Conservation (phyloP, 2,329 filamentous ascomycete genomes). For the Fusarium sarcochroum region DNA sequence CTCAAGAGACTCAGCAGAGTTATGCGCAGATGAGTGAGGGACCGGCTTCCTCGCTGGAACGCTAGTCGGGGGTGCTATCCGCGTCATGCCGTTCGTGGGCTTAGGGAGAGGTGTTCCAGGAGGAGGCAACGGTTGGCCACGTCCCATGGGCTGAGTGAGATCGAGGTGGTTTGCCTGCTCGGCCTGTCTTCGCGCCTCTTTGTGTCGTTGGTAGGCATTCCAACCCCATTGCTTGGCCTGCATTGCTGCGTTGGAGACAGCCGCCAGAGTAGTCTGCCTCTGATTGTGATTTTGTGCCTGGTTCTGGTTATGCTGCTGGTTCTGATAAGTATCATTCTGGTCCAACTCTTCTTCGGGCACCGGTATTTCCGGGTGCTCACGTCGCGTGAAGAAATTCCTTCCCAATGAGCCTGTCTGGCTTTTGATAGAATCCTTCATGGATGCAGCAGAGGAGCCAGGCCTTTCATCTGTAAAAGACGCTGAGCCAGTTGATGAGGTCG, state of each 20-base stretch:
- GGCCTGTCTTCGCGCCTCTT: slow-evolving; percentile 56
- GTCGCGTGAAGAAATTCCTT: slow-evolving; percentile 58
- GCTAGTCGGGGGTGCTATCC: slow-evolving; percentile 66
- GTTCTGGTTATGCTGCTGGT: slow-evolving; percentile 43
- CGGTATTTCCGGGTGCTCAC: slow-evolving; percentile 56
- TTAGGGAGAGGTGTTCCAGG: slow-evolving; percentile 82
- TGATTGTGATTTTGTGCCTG: slow-evolving; percentile 52
- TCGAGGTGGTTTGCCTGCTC: slow-evolving; percentile 57
- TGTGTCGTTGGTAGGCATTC: slow-evolving; percentile 68
- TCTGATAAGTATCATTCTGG: slow-evolving; percentile 53
- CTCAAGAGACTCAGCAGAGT: slow-evolving; percentile 42
- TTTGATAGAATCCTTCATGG: slow-evolving; percentile 56
- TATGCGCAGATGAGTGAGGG: slow-evolving; percentile 52
- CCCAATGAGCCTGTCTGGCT: slow-evolving; percentile 57
- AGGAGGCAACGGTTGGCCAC: slow-evolving; percentile 85
- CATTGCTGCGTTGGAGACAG: slow-evolving; percentile 68
- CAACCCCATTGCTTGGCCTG: slow-evolving; percentile 72
- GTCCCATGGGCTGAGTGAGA: slow-evolving; percentile 79
- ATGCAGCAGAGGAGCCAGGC: slow-evolving; percentile 52
- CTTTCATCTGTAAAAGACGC: slow-evolving; percentile 44
- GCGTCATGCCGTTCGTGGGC: slow-evolving; percentile 72
- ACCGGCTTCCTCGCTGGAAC: slow-evolving; percentile 77
- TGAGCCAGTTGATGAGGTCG: slow-evolving; percentile 56
- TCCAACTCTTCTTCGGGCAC: slow-evolving; percentile 54
- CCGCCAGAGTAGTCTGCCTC: slow-evolving; percentile 64